A percentile compares a stretch with the other conserved stretches of the same genome.
Conservation (phyloP, 2,329 filamentous ascomycete species). For the Penicillium verrucosum region DNA sequence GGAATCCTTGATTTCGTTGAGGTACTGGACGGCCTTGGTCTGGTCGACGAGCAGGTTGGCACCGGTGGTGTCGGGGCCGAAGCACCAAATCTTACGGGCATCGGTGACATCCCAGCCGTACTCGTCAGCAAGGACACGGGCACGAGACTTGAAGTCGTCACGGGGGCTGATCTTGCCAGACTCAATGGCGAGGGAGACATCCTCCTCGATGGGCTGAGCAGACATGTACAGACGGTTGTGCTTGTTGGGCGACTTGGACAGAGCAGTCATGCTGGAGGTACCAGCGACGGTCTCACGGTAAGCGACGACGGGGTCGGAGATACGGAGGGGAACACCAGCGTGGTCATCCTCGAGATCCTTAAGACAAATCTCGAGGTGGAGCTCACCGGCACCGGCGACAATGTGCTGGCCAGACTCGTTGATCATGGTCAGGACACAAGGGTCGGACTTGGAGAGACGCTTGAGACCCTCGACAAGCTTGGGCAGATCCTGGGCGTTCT, state of each 20-base stretch:
- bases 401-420: conserved; percentile 95
- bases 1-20: conserved; percentile 99
- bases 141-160: conserved; percentile 99
- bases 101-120: conserved; percentile 99
- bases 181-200: conserved; percentile 88
- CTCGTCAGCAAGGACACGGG: conserved; percentile 92
- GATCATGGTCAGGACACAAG: conserved; percentile 90
- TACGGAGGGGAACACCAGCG: conserved; percentile 94
- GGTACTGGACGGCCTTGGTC: conserved; percentile 99
- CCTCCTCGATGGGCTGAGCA: conserved; percentile 87
- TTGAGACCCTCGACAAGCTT: conserved; percentile 99
- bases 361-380: conserved; percentile 99
- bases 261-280: conserved; percentile 88
- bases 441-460: conserved; percentile 99
- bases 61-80: conserved; percentile 95
- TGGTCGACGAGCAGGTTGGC: conserved; percentile 99
- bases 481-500: conserved; percentile 99
- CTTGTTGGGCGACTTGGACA: conserved; percentile 99
- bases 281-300: conserved; percentile 93
- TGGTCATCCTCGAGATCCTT: conserved; percentile 99
- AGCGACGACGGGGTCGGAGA: conserved; percentile 96
- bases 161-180: conserved; percentile 84
- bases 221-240: conserved; percentile 99
- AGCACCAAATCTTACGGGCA: conserved; percentile 99
- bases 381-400: conserved; percentile 97